Percentiles rank a stretch among this genome's conserved stretches.
Conservation (phyloP, 208 protist genomes). For the Leishmania guyanensis region DNA sequence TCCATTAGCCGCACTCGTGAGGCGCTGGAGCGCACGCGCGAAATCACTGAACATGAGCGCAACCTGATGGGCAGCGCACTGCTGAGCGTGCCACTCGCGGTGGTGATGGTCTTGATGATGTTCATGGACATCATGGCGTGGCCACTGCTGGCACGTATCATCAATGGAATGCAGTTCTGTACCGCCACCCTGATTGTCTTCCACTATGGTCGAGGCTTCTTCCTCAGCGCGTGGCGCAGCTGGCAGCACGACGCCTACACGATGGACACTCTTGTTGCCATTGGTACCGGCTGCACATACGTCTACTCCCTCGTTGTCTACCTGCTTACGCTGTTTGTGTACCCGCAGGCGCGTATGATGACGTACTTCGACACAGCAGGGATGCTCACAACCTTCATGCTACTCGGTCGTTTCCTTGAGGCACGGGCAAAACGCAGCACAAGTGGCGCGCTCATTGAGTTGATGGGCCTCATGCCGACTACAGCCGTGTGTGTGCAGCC, state of each 20-base stretch:
- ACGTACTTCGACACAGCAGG: constrained; percentile 96
- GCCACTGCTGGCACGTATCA: constrained; percentile 23
- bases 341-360: constrained; percentile 32
- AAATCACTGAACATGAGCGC: constrained; percentile 56
- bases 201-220: constrained; percentile 77
- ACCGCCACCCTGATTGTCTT: constrained; percentile 87
- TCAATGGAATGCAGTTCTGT: constrained; percentile 60
- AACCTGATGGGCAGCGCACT: constrained; percentile 52
- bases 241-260: constrained; percentile 68
- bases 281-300: constrained; percentile 81
- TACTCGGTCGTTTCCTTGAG: constrained; percentile 96
- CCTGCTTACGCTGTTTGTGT: constrained; percentile 34
- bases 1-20: constrained; percentile 38
- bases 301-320: constrained; percentile 65
- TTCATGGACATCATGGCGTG: constrained; percentile 37
- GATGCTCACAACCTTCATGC: constrained; percentile 95
- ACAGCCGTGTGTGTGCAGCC: constrained; percentile 27
- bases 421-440: constrained; percentile 93
- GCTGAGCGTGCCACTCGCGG: constrained; percentile 63
- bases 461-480: constrained; percentile 85
- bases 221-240: constrained; percentile 61
- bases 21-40: constrained; percentile 66
- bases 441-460: constrained; percentile 79
- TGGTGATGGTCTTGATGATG: constrained; percentile 74
- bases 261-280: constrained; percentile 89